phyloP scores from a whole-genome alignment of 2,329 filamentous ascomycete species.

The Rhinocladiella similis region DNA sequence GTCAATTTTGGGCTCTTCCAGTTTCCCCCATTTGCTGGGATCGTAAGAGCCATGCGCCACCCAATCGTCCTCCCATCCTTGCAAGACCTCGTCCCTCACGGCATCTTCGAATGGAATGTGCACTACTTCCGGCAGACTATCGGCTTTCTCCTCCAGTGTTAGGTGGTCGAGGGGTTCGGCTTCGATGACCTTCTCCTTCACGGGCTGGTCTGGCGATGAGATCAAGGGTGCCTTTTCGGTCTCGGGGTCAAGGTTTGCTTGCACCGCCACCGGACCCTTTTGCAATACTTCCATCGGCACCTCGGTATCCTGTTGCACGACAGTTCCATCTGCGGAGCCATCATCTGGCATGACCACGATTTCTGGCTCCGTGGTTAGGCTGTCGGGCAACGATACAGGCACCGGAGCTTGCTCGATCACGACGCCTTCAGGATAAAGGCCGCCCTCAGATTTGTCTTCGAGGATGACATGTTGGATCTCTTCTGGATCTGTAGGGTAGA shows the following conservation, averaged over 20 bases:
- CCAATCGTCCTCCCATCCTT: constrained; percentile 26
- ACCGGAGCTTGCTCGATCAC: background rate
- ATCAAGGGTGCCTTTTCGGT: background rate
- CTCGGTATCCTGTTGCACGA: constrained; percentile 1
- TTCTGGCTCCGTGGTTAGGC: constrained; percentile 6
- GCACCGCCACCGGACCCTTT: constrained; percentile 12
- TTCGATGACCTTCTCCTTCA: constrained; percentile 6
- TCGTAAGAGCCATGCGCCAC: constrained; percentile 18
- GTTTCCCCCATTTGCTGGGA: constrained; percentile 14
- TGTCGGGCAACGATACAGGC: background rate
- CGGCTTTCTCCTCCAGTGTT: constrained; percentile 16
- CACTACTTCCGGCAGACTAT: constrained; percentile 20
- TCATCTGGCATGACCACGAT: constrained; percentile 9
- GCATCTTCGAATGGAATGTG: constrained; percentile 21
- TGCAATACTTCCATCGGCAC: constrained; percentile 1
- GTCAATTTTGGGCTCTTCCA: constrained; percentile 24
- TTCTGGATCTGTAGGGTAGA: background rate
- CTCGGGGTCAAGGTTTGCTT: constrained; percentile 10
- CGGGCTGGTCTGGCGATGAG: constrained; percentile 6
- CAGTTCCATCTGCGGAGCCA: background rate
- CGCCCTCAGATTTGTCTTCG: background rate
- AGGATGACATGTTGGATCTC: background rate
- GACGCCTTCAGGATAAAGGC: background rate
- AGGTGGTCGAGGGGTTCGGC: constrained; percentile 9
- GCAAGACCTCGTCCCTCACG: constrained; percentile 17